phyloP scores from a whole-genome alignment of 352 stramenopile species.

The Pythium coloratum region DNA sequence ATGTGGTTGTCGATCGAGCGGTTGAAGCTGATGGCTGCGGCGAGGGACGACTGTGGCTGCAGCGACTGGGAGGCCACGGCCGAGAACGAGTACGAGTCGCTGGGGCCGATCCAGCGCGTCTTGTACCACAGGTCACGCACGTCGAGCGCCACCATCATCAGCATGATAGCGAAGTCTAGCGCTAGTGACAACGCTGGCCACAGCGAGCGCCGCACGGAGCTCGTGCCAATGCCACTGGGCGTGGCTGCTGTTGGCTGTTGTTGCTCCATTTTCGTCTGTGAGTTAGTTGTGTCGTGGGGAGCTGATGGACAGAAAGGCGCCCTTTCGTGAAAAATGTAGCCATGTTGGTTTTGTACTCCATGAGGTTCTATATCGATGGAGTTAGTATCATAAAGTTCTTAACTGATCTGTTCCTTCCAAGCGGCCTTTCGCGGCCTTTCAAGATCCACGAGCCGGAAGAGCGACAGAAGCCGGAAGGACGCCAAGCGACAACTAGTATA shows the following conservation, averaged over 20 bases:
- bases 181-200: conserved; percentile 7
- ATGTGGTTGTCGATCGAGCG: background rate
- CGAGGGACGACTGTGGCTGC: conserved; percentile 1
- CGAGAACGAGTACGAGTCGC: conserved; percentile 25
- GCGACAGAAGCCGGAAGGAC: background rate
- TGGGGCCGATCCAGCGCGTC: conserved; percentile 25
- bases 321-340: background rate
- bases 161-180: conserved; percentile 11
- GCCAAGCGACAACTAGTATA: background rate
- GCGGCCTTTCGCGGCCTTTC: background rate
- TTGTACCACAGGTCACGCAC: conserved; percentile 30
- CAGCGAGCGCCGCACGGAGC: background rate
- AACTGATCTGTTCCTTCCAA: too few species aligned
- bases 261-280: background rate
- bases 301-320: background rate
- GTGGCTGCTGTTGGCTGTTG: background rate
- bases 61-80: conserved; percentile 14
- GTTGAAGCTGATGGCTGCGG: background rate
- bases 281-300: too few species aligned
- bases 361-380: background rate
- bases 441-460: conserved; percentile 1
- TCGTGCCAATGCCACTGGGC: background rate
- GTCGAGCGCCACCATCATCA: conserved; percentile 20
- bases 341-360: conserved; percentile 2
- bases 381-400: too few species aligned